A percentile compares a stretch with the other conserved stretches of the same genome.
These are phyloP conservation scores for Gentiana dahurica DNA, from an alignment of 257 asterid genomes.

Conservation along the genomic window DNA sequence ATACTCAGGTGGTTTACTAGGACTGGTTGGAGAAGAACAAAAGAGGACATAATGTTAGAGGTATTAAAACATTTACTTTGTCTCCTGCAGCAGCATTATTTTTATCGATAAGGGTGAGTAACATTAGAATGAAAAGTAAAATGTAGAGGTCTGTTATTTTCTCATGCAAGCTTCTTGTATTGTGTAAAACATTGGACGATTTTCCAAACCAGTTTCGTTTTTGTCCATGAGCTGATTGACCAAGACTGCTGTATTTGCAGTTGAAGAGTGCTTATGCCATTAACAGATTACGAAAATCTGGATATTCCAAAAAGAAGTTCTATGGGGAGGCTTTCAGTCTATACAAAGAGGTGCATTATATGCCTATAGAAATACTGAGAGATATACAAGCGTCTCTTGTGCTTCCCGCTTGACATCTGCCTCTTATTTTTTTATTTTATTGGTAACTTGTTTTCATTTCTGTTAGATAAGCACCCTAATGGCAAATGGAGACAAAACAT, in stretches of 20 bases:
- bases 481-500: constrained; percentile 78
- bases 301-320: constrained; percentile 70
- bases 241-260: constrained; percentile 37
- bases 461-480: constrained; percentile 68
- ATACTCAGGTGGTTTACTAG: constrained; percentile 71
- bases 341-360: constrained; percentile 68
- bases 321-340: constrained; percentile 60
- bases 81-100: constrained; percentile 2
- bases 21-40: constrained; percentile 83
- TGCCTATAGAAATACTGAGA: background rate
- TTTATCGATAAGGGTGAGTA: background rate
- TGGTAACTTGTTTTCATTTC: constrained; percentile 2
- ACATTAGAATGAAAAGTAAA: background rate
- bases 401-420: constrained; percentile 3
- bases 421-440: background rate
- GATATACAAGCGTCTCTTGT: constrained; percentile 2
- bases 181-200: background rate
- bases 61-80: constrained; percentile 24
- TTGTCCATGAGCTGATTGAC: background rate
- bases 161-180: background rate
- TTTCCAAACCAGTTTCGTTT: background rate
- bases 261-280: constrained; percentile 81
- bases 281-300: constrained; percentile 62
- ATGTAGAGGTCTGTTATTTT: background rate
- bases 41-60: constrained; percentile 62